These are phyloP conservation scores for Coleophoma eucalyptorum DNA, from an alignment of 2,329 filamentous ascomycete species.

Conservation along the genomic window DNA sequence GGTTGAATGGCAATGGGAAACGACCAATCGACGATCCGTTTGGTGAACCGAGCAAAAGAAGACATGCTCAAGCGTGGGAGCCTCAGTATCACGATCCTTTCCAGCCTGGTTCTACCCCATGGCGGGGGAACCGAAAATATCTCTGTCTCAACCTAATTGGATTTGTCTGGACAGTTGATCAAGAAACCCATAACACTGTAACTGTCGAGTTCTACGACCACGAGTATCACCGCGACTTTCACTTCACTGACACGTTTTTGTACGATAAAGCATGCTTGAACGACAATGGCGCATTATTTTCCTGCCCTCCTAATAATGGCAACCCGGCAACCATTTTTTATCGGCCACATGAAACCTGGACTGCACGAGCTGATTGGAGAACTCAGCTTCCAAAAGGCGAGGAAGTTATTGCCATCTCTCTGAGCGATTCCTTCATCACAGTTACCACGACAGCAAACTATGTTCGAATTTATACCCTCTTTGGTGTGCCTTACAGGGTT, in stretches of 20 bases:
- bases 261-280: slow-evolving; percentile 96
- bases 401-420: slow-evolving; percentile 78
- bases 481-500: slow-evolving; percentile 82
- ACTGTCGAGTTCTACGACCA: slow-evolving; percentile 98
- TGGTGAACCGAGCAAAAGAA: slow-evolving; percentile 37
- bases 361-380: slow-evolving; percentile 83
- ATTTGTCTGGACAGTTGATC: slow-evolving; percentile 95
- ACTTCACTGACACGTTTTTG: slow-evolving; percentile 93
- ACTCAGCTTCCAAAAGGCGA: slow-evolving; percentile 87
- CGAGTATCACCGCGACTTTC: slow-evolving; percentile 87
- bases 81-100: slow-evolving; percentile 79
- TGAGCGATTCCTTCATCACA: slow-evolving; percentile 88
- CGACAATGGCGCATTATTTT: slow-evolving; percentile 81
- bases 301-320: slow-evolving; percentile 66
- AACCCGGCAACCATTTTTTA: slow-evolving; percentile 84
- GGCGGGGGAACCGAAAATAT: slow-evolving; percentile 91
- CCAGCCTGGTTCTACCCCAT: slow-evolving; percentile 92
- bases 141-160: slow-evolving; percentile 90
- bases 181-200: slow-evolving; percentile 88
- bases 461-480: slow-evolving; percentile 88
- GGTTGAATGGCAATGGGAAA: slow-evolving; percentile 59
- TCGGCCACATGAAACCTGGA: slow-evolving; percentile 96
- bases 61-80: slow-evolving; percentile 21
- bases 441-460: slow-evolving; percentile 86
- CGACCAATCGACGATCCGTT: slow-evolving; percentile 39